A percentile compares a stretch with the other conserved stretches of the same genome.
Evolutionary conservation across 306 rosid genomes (phyloP).

Genomic region (Casuarina glauca): DNA sequence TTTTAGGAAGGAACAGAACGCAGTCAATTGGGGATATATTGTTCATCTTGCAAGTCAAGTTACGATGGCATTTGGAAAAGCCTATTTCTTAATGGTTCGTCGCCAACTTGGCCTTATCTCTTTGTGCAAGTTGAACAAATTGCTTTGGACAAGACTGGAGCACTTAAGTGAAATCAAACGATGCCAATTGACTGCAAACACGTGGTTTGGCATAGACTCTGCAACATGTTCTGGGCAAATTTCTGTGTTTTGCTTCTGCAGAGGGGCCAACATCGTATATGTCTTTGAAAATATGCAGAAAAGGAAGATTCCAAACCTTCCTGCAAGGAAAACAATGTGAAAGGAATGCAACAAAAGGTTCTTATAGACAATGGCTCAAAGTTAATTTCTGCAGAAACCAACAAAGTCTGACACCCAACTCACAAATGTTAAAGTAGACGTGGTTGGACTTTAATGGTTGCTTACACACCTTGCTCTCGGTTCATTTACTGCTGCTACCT

Average conservation of each 20-base stretch:
- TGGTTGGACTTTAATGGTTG: too few relatives aligned
- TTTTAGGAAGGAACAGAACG: neutral
- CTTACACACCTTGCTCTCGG: too few relatives aligned
- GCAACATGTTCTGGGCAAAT: neutral
- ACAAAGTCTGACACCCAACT: neutral
- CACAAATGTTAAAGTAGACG: neutral
- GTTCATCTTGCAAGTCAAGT: neutral
- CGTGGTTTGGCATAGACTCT: constrained; percentile 14
- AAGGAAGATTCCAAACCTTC: constrained; percentile 3
- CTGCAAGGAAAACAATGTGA: constrained; percentile 12
- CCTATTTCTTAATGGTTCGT: neutral
- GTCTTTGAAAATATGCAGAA: neutral
- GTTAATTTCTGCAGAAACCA: neutral
- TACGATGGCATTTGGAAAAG: neutral
- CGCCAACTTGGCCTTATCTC: neutral
- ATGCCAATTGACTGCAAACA: neutral
- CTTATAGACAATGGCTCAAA: neutral
- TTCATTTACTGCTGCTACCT: too few relatives aligned
- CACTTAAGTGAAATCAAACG: neutral
- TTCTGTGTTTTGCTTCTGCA: constrained; percentile 6
- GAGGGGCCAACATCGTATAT: constrained; percentile 8
- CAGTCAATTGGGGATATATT: neutral
- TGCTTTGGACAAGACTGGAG: neutral
- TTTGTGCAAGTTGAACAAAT: neutral
- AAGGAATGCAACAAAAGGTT: constrained; percentile 3